A percentile compares a stretch with the other conserved stretches of the same genome.
Conservation (phyloP, 805 yeast genomes). For the Sugiyamaella americana region DNA sequence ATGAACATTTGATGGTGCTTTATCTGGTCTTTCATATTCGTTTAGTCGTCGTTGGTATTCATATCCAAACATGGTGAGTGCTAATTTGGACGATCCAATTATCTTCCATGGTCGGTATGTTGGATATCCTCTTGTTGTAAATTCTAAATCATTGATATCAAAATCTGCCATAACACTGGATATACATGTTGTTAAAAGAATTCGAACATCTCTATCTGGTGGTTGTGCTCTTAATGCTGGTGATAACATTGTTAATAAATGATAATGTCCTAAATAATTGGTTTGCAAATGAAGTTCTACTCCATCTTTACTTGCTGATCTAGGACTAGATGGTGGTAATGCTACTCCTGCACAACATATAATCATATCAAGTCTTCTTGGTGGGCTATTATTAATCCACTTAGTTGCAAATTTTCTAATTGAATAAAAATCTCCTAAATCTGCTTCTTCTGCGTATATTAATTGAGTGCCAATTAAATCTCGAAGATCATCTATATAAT, state of each 20-base stretch:
- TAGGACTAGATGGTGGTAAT: conserved; percentile 59
- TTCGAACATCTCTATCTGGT: conserved; percentile 87
- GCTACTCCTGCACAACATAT: conserved; percentile 82
- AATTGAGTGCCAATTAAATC: conserved; percentile 60
- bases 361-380: conserved; percentile 85
- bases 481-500: conserved; percentile 73
- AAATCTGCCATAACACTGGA: conserved; percentile 69
- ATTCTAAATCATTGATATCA: conserved; percentile 56
- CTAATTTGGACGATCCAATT: conserved; percentile 76
- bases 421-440: conserved; percentile 64
- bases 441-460: conserved; percentile 89
- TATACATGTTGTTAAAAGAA: conserved; percentile 71
- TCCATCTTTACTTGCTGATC: conserved; percentile 72
- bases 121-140: conserved; percentile 57
- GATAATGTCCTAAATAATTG: conserved; percentile 77
- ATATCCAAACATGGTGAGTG: conserved; percentile 66
- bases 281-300: conserved; percentile 78
- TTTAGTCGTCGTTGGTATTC: conserved; percentile 68
- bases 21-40: conserved; percentile 57
- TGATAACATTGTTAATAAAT: conserved; percentile 68
- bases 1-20: conserved; percentile 59
- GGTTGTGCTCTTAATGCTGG: conserved; percentile 88
- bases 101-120: conserved; percentile 60
- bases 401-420: conserved; percentile 86
- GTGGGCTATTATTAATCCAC: conserved; percentile 89